Percentiles rank a stretch among this genome's conserved stretches.
These are phyloP conservation scores for Lathyrus sativus DNA, from an alignment of 306 rosid species.

Conservation along the genomic window DNA sequence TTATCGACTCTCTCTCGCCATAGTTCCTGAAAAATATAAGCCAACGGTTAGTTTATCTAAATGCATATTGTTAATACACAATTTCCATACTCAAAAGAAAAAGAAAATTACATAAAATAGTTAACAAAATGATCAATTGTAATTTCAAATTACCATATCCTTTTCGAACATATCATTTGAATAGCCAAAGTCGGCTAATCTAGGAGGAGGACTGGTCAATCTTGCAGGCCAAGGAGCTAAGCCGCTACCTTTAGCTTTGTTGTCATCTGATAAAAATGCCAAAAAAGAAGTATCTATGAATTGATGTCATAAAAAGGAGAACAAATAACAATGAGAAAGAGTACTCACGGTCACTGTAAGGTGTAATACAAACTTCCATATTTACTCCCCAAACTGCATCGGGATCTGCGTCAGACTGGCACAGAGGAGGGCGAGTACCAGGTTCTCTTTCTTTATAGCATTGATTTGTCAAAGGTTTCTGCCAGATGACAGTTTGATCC, in stretches of 20 bases:
- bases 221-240: constrained; percentile 97
- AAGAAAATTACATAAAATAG: neutral
- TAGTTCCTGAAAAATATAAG: constrained; percentile 59
- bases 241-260: constrained; percentile 77
- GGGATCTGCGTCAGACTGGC: constrained; percentile 82
- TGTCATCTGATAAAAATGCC: constrained; percentile 62
- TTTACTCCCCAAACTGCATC: constrained; percentile 86
- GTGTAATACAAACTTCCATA: constrained; percentile 89
- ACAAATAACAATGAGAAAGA: constrained; percentile 33
- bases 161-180: constrained; percentile 80
- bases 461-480: constrained; percentile 85
- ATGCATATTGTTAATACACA: too few relatives aligned
- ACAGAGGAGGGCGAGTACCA: constrained; percentile 81
- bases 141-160: constrained; percentile 67
- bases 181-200: constrained; percentile 91
- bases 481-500: constrained; percentile 97
- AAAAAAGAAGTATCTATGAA: constrained; percentile 27
- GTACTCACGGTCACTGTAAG: constrained; percentile 79
- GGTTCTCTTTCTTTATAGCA: constrained; percentile 83
- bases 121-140: constrained; percentile 27
- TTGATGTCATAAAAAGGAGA: constrained; percentile 26
- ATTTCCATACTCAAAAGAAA: too few relatives aligned
- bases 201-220: constrained; percentile 84
- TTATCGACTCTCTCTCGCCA: constrained; percentile 82
- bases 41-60: constrained; percentile 11